These are phyloP conservation scores for Xylaria sp. DNA, from an alignment of 495 filamentous ascomycete species.

Conservation along the genomic window DNA sequence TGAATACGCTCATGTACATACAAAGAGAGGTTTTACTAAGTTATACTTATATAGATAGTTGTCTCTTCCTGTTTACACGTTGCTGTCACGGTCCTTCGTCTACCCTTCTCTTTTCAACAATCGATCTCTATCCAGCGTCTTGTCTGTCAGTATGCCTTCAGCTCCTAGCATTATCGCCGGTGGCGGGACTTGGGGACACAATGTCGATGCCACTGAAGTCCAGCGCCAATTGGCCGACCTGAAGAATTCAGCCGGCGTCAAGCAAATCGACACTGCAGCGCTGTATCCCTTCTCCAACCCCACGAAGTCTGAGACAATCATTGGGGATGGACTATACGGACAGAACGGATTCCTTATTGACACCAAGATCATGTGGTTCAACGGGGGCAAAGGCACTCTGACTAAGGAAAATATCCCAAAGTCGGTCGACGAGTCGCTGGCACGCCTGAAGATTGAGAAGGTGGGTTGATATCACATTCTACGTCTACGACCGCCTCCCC, in stretches of 20 bases:
- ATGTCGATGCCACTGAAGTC: conserved; percentile 7
- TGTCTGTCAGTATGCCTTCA: background rate
- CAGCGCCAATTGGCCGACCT: conserved; percentile 10
- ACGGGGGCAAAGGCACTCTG: background rate
- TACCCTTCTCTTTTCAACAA: too few species aligned
- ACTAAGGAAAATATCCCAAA: background rate
- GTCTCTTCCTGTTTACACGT: too few species aligned
- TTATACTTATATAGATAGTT: too few species aligned
- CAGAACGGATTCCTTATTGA: background rate
- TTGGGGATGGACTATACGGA: conserved; percentile 27
- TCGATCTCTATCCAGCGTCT: background rate
- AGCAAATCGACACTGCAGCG: conserved; percentile 40
- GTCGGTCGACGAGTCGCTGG: background rate
- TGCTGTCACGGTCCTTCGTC: too few species aligned
- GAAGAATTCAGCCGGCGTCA: conserved; percentile 30
- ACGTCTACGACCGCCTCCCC: too few species aligned
- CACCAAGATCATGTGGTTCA: conserved; percentile 1
- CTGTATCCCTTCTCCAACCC: conserved; percentile 22
- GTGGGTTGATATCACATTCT: too few species aligned
- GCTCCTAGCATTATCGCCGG: conserved; percentile 20
- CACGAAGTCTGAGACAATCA: conserved; percentile 27
- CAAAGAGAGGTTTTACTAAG: too few species aligned
- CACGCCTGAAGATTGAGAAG: background rate
- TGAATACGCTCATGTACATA: too few species aligned
- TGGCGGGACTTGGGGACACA: conserved; percentile 24